Evolutionary conservation across 2,329 filamentous ascomycete genomes (phyloP).

Genomic region (Colletotrichum eremochloae): DNA sequence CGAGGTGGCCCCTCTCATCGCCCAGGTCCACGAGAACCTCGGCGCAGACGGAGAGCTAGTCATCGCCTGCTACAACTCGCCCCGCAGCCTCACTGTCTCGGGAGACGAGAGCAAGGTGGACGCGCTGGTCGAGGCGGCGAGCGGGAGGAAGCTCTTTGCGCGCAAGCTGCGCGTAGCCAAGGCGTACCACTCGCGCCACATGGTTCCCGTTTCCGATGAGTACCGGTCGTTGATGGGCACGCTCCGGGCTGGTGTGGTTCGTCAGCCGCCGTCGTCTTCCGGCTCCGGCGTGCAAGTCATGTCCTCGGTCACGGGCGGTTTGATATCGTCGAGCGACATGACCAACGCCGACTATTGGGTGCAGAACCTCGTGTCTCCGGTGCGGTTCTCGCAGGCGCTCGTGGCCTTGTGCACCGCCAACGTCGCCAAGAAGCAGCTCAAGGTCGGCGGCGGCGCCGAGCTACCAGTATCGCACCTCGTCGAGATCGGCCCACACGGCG

Average conservation of each 20-base stretch:
- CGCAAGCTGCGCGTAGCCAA: conserved; percentile 16
- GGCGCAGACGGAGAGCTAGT: conserved; percentile 36
- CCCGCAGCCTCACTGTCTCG: conserved; percentile 63
- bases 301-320: conserved; percentile 21
- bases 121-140: conserved; percentile 53
- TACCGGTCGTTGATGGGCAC: background rate
- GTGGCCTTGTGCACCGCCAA: conserved; percentile 28
- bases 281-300: conserved; percentile 49
- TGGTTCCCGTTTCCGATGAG: conserved; percentile 3
- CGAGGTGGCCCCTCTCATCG: conserved; percentile 47
- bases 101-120: conserved; percentile 61
- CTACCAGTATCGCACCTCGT: conserved; percentile 21
- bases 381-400: conserved; percentile 26
- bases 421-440: conserved; percentile 37
- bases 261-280: background rate
- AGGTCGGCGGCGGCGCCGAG: conserved; percentile 43
- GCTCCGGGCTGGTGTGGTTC: background rate
- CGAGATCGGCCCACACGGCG: conserved; percentile 37
- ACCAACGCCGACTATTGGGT: conserved; percentile 31
- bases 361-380: conserved; percentile 25
- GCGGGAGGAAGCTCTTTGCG: conserved; percentile 44
- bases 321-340: conserved; percentile 1
- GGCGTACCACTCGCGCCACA: conserved; percentile 26
- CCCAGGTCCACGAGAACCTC: conserved; percentile 31
- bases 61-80: conserved; percentile 63